phyloP scores from a whole-genome alignment of 2,329 filamentous ascomycete species.

The Elsinoe arachidis region DNA sequence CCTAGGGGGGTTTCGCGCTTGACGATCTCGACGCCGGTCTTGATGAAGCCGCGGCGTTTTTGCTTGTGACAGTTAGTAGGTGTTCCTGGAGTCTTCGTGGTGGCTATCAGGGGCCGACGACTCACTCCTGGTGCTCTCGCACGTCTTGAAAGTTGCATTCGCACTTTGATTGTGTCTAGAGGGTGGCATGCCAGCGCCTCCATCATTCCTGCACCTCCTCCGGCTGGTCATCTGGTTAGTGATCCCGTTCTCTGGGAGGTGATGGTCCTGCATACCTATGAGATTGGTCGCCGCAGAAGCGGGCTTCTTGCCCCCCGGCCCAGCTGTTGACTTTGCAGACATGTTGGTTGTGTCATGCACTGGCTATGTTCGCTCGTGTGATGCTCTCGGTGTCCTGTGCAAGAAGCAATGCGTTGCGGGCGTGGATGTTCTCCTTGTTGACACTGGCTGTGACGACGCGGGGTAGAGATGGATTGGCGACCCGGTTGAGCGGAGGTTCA shows the following conservation, averaged over 20 bases:
- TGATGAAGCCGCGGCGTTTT: constrained; percentile 78
- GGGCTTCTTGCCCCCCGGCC: constrained; percentile 60
- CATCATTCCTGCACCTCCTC: constrained; percentile 98
- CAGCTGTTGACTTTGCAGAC: constrained; percentile 51
- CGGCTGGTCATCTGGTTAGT: constrained; percentile 50
- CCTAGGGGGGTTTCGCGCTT: constrained; percentile 83
- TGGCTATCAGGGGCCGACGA: too few species aligned
- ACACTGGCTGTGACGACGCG: constrained; percentile 1
- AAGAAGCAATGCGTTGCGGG: neutral
- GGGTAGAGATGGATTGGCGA: neutral
- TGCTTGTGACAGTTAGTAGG: constrained; percentile 30
- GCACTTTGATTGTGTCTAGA: constrained; percentile 95
- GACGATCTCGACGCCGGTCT: constrained; percentile 78
- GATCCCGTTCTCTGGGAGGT: constrained; percentile 16
- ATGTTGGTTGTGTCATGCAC: constrained; percentile 32
- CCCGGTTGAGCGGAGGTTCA: neutral
- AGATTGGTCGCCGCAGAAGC: constrained; percentile 82
- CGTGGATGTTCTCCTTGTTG: neutral
- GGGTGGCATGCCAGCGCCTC: constrained; percentile 95
- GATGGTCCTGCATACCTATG: constrained; percentile 55
- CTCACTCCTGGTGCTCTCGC: constrained; percentile 68
- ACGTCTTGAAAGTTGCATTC: constrained; percentile 93
- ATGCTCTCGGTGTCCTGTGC: neutral
- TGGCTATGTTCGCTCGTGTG: neutral
- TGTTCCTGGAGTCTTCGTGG: neutral